A percentile compares a stretch with the other conserved stretches of the same genome.
phyloP scores from a whole-genome alignment of 306 rosid genomes.

The Betula pendula region DNA sequence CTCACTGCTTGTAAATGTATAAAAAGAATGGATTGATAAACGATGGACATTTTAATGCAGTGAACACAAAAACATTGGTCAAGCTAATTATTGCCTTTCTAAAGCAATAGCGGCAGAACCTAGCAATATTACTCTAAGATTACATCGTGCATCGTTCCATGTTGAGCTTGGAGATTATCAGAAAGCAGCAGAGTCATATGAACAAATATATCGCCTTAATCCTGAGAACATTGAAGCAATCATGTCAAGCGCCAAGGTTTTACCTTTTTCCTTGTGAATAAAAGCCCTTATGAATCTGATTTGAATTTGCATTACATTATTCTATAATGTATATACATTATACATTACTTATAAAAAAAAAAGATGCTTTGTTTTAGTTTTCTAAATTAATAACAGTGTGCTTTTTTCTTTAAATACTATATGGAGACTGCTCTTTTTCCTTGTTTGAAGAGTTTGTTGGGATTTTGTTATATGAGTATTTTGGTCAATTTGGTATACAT shows the following conservation, averaged over 20 bases:
- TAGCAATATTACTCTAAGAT: conserved; percentile 48
- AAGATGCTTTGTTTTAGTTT: background rate
- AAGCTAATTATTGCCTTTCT: conserved; percentile 70
- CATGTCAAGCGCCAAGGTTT: conserved; percentile 67
- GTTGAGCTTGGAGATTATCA: conserved; percentile 68
- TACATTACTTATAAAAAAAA: too few species aligned
- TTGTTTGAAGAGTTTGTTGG: too few species aligned
- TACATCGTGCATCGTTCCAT: conserved; percentile 63
- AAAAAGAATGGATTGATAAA: conserved; percentile 16
- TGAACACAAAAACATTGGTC: conserved; percentile 58
- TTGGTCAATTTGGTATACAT: too few species aligned
- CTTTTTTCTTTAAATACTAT: background rate
- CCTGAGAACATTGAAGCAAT: conserved; percentile 72
- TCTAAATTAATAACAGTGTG: background rate
- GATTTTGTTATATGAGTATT: too few species aligned
- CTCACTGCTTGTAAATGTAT: conserved; percentile 15
- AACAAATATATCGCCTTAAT: conserved; percentile 60
- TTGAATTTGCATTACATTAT: conserved; percentile 8
- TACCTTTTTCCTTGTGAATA: conserved; percentile 15
- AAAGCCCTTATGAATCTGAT: conserved; percentile 21
- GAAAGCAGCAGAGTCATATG: conserved; percentile 74
- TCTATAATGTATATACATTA: too few species aligned
- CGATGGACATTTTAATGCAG: conserved; percentile 40
- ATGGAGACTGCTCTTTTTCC: background rate
- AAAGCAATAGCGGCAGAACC: conserved; percentile 89